Percentiles rank a stretch among this genome's conserved stretches.
Conservation (phyloP, 495 filamentous ascomycete species). For the Aspergillus wentii region DNA sequence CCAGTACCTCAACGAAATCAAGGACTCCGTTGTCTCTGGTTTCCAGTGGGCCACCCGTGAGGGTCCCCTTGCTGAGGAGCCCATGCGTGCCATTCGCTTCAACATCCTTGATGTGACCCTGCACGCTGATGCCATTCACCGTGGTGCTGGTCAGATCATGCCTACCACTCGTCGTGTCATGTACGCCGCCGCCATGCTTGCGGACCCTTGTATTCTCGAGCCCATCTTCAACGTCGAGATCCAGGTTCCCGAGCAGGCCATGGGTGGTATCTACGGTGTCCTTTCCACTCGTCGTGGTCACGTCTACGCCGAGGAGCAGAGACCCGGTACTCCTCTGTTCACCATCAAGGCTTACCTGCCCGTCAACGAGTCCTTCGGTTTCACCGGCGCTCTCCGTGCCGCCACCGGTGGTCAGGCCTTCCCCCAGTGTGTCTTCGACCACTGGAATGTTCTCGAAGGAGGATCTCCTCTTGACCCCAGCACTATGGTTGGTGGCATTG, state of each 20-base stretch:
- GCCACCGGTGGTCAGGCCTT: constrained; percentile 96
- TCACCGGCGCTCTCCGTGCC: constrained; percentile 93
- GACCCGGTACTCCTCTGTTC: constrained; percentile 97
- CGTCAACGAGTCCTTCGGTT: constrained; percentile 99
- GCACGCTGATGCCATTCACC: constrained; percentile 98
- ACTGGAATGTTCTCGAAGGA: constrained; percentile 93
- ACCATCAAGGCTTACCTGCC: constrained; percentile 99
- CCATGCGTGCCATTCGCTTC: constrained; percentile 94
- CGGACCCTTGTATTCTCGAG: constrained; percentile 86
- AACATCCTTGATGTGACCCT: constrained; percentile 99
- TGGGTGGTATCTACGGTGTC: constrained; percentile 99
- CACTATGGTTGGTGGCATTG: constrained; percentile 80
- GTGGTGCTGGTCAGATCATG: constrained; percentile 98
- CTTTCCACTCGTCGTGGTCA: constrained; percentile 97
- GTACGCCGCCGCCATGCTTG: constrained; percentile 87
- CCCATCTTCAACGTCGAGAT: constrained; percentile 99
- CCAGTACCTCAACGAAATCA: constrained; percentile 99
- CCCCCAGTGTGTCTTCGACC: constrained; percentile 97
- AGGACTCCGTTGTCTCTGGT: constrained; percentile 98
- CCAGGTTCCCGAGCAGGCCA: constrained; percentile 95
- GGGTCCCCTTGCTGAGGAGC: constrained; percentile 96
- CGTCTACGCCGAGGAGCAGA: constrained; percentile 98
- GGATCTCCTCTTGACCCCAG: constrained; percentile 85
- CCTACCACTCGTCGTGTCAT: constrained; percentile 97
- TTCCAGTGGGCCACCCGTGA: constrained; percentile 99